Conservation (phyloP, 75 land plant genomes). For the Cunninghamia lanceolata region DNA sequence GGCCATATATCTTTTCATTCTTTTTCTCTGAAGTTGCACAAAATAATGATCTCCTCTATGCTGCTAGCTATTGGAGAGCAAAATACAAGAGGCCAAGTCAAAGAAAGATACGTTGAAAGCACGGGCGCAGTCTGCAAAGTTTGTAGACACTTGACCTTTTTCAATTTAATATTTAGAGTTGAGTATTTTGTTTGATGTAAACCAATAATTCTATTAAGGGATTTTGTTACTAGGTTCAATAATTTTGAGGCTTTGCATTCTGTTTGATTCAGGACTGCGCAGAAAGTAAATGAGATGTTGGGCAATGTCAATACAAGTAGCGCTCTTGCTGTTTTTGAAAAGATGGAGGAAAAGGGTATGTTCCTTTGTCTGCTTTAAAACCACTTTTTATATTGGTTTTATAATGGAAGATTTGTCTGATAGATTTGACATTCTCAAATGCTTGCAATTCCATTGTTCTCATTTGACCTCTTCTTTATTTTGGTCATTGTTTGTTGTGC, state of each 20-base stretch:
- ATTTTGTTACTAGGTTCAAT: neutral
- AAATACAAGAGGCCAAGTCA: slow-evolving; percentile 97
- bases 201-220: neutral
- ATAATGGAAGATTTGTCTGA: neutral
- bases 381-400: neutral
- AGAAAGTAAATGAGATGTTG: slow-evolving; percentile 95
- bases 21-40: neutral
- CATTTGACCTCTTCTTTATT: neutral
- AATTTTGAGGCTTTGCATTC: neutral
- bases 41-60: slow-evolving; percentile 4
- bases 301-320: slow-evolving; percentile 97
- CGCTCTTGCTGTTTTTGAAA: slow-evolving; percentile 97
- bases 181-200: neutral
- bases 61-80: slow-evolving; percentile 92
- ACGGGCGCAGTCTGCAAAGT: slow-evolving; percentile 99
- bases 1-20: neutral
- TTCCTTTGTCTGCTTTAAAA: neutral
- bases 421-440: neutral
- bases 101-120: slow-evolving; percentile 99
- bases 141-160: slow-evolving; percentile 17
- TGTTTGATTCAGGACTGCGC: slow-evolving; percentile 66
- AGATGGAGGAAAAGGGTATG: slow-evolving; percentile 99
- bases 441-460: neutral
- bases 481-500: neutral
- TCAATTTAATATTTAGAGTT: neutral